Conservation (phyloP, 768 basidiomycete genomes). For the Zangia roseola region DNA sequence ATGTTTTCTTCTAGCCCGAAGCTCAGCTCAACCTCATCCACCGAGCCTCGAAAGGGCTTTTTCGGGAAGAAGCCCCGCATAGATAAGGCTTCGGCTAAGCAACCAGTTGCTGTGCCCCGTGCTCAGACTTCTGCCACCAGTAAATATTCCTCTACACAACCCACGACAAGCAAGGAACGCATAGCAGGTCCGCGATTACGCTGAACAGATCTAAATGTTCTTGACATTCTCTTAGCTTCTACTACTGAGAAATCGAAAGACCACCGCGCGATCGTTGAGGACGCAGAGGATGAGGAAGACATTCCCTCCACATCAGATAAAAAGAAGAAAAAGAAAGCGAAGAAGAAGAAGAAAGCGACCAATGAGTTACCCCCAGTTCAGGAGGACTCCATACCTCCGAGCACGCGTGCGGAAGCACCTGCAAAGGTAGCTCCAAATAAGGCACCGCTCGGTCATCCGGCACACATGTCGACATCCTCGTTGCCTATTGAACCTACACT, state of each 20-base stretch:
- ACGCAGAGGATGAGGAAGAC: slow-evolving; percentile 67
- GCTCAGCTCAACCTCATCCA: slow-evolving; percentile 39
- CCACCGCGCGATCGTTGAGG: slow-evolving; percentile 55
- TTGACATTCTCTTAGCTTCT: slow-evolving; percentile 11
- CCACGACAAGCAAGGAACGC: slow-evolving; percentile 12
- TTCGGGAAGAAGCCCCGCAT: slow-evolving; percentile 21
- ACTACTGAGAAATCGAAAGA: slow-evolving; percentile 34
- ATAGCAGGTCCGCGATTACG: slow-evolving; percentile 9
- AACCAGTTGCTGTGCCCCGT: background rate
- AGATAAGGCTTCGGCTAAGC: slow-evolving; percentile 12
- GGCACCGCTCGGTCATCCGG: slow-evolving; percentile 18
- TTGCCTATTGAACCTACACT: slow-evolving; percentile 46
- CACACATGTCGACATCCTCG: slow-evolving; percentile 38
- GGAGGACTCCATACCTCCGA: slow-evolving; percentile 16
- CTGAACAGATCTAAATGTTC: background rate
- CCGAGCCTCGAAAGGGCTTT: slow-evolving; percentile 31
- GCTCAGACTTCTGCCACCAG: slow-evolving; percentile 7
- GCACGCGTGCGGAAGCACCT: slow-evolving; percentile 26
- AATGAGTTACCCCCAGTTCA: slow-evolving; percentile 22
- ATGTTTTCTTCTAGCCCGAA: slow-evolving; percentile 53
- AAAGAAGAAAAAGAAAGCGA: slow-evolving; percentile 65
- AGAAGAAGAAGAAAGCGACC: slow-evolving; percentile 57
- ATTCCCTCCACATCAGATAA: slow-evolving; percentile 32
- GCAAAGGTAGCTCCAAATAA: slow-evolving; percentile 10
- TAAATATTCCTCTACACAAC: slow-evolving; percentile 9